These are phyloP conservation scores for Ceratobasidium sp. DNA, from an alignment of 1,284 basidiomycete species.

Conservation along the genomic window DNA sequence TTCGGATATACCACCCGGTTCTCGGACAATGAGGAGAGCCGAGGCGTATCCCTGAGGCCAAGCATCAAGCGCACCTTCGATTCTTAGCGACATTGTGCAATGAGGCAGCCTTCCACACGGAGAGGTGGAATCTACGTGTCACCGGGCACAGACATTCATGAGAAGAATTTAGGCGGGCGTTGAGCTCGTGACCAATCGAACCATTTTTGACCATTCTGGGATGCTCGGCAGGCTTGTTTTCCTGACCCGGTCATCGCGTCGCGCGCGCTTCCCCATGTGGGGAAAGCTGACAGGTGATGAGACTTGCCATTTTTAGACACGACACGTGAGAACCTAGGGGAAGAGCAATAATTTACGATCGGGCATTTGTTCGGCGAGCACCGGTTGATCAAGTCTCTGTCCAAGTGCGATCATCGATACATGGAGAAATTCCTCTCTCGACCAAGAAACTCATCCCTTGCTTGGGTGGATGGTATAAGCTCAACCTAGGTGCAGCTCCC, in stretches of 20 bases:
- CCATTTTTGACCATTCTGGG: neutral
- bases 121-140: neutral
- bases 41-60: neutral
- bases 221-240: neutral
- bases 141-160: neutral
- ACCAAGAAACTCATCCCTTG: too few species aligned
- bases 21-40: constrained; percentile 2
- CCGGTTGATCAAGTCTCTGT: too few species aligned
- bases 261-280: neutral
- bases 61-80: constrained; percentile 15
- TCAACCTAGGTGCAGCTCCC: too few species aligned
- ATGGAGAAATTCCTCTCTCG: too few species aligned
- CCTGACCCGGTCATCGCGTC: neutral
- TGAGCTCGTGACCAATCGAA: neutral
- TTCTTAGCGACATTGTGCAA: neutral
- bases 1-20: neutral
- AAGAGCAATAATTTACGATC: neutral
- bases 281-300: constrained; percentile 9
- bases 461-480: too few species aligned
- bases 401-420: too few species aligned
- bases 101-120: constrained; percentile 2
- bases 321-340: constrained; percentile 12
- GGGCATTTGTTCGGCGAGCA: too few species aligned
- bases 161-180: neutral
- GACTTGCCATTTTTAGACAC: constrained; percentile 2